phyloP scores from a whole-genome alignment of 352 stramenopile genomes.

The Globisporangium paddicum region DNA sequence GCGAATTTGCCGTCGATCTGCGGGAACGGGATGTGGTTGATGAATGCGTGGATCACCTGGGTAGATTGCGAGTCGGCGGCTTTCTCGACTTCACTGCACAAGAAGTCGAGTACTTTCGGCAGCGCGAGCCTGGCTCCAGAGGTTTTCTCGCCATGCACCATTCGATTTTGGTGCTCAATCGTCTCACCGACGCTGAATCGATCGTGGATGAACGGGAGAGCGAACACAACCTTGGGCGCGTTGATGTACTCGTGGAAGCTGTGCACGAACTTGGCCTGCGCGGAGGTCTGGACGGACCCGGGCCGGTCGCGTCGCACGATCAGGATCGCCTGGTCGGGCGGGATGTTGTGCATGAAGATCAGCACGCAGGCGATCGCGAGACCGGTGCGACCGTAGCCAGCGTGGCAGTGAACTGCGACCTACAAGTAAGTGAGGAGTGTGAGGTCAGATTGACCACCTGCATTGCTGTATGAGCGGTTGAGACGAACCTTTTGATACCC shows the following conservation, averaged over 20 bases:
- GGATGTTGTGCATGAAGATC: slow-evolving; percentile 81
- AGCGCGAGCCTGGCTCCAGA: slow-evolving; percentile 25
- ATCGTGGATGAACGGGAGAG: slow-evolving; percentile 67
- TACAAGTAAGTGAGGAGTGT: too few relatives aligned
- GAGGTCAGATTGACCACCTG: neutral
- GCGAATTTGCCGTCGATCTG: slow-evolving; percentile 7
- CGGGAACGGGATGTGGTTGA: slow-evolving; percentile 14
- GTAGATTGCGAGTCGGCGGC: slow-evolving; percentile 13
- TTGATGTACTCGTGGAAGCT: slow-evolving; percentile 77
- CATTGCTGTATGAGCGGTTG: neutral
- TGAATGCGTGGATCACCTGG: slow-evolving; percentile 17
- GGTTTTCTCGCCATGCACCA: slow-evolving; percentile 37
- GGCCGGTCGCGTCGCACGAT: slow-evolving; percentile 70
- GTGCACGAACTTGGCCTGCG: slow-evolving; percentile 67
- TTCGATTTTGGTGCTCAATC: slow-evolving; percentile 67
- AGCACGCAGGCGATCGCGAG: slow-evolving; percentile 84
- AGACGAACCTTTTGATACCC: slow-evolving; percentile 47
- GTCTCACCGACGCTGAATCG: slow-evolving; percentile 57
- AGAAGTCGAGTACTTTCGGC: slow-evolving; percentile 53
- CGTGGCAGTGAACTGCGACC: slow-evolving; percentile 88
- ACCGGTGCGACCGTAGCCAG: slow-evolving; percentile 83
- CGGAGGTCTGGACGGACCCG: slow-evolving; percentile 74
- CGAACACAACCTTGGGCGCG: slow-evolving; percentile 63
- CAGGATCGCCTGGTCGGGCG: slow-evolving; percentile 55
- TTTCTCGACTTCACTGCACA: slow-evolving; percentile 49